A percentile compares a stretch with the other conserved stretches of the same genome.
phyloP scores from a whole-genome alignment of 306 rosid genomes.

The Cicer arietinum region DNA sequence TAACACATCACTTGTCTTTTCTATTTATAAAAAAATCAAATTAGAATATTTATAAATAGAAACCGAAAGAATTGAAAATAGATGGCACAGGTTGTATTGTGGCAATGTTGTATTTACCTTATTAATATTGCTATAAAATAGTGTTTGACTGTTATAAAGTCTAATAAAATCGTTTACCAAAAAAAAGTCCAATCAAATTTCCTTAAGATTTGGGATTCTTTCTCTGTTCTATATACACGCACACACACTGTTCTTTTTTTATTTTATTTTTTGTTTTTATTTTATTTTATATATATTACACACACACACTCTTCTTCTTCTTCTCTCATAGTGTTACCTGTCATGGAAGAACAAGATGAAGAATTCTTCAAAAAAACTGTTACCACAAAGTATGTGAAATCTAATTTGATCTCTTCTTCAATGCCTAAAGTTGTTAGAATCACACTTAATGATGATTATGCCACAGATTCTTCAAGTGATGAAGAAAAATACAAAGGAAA shows the following conservation, averaged over 20 bases:
- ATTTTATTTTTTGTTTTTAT: no score
- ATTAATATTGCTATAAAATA: conserved; percentile 12
- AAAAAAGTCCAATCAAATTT: background rate
- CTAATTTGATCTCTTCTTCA: background rate
- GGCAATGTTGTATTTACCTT: no score
- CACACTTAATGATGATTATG: conserved; percentile 62
- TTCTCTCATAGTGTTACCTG: background rate
- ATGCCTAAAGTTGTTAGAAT: conserved; percentile 51
- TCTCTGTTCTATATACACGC: background rate
- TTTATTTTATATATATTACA: background rate
- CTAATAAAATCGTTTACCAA: background rate
- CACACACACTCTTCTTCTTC: background rate
- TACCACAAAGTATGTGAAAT: conserved; percentile 8
- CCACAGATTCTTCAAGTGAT: conserved; percentile 80
- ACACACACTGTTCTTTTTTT: background rate
- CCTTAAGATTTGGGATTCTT: background rate
- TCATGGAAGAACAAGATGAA: background rate
- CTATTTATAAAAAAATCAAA: background rate
- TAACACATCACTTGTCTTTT: no score
- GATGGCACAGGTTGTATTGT: no score
- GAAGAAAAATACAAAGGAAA: conserved; percentile 49
- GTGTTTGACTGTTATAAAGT: background rate
- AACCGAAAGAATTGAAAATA: no score
- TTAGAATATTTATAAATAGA: background rate
- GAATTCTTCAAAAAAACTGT: conserved; percentile 7